Evolutionary conservation across 2,329 filamentous ascomycete genomes (phyloP).

Genomic region (Aspergillus quadrilineatus): DNA sequence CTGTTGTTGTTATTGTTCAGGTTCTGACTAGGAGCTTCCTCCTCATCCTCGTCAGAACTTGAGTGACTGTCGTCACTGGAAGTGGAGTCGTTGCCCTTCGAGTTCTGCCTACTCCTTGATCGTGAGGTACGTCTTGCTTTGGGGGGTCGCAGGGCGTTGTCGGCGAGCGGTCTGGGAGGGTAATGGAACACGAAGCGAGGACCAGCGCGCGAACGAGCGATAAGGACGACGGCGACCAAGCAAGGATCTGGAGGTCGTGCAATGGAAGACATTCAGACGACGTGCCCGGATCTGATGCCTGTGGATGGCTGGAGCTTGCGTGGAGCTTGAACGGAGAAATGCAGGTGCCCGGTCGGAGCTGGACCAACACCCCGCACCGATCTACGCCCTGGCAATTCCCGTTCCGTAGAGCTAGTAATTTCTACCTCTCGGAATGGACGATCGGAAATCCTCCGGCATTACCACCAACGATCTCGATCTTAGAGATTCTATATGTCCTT

Average conservation of each 20-base stretch:
- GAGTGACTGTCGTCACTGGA: conserved; percentile 39
- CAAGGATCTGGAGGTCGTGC: conserved; percentile 54
- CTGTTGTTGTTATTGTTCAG: background rate
- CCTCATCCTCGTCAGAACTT: conserved; percentile 44
- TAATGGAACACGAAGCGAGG: conserved; percentile 86
- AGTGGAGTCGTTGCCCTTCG: conserved; percentile 39
- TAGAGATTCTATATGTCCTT: background rate
- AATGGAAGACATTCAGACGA: conserved; percentile 44
- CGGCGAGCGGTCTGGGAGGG: conserved; percentile 58
- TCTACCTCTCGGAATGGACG: no score
- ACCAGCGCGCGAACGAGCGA: conserved; percentile 73
- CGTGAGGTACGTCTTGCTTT: conserved; percentile 37
- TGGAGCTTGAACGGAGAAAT: conserved; percentile 5
- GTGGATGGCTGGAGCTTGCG: conserved; percentile 16
- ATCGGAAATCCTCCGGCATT: background rate
- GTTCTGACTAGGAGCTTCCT: conserved; percentile 25
- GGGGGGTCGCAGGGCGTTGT: conserved; percentile 36
- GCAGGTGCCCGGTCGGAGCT: conserved; percentile 2
- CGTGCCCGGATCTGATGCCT: background rate
- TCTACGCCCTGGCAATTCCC: background rate
- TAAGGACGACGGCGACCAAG: conserved; percentile 69
- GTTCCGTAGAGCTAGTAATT: no score
- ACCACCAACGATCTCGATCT: background rate
- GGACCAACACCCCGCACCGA: background rate
- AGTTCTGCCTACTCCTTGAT: conserved; percentile 29